A percentile compares a stretch with the other conserved stretches of the same genome.
Evolutionary conservation across 345 rosid species (phyloP).

Genomic region (Syzygium jambos): DNA sequence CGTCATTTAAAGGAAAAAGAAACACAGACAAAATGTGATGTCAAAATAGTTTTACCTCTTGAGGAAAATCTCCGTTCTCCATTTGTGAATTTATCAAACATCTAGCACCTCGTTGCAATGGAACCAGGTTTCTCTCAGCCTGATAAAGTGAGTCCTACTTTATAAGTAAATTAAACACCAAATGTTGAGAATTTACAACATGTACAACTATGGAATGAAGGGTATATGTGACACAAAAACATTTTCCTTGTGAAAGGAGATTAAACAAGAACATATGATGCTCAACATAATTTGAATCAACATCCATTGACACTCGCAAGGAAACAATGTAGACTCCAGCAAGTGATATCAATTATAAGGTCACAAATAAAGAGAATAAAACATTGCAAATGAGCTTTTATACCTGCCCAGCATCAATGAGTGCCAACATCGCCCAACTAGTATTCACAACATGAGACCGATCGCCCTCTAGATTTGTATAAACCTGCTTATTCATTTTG

Average conservation of each 20-base stretch:
- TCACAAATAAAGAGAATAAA: not conserved
- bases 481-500: slow-evolving; percentile 16
- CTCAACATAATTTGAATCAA: not conserved
- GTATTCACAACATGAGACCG: slow-evolving; percentile 33
- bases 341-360: not conserved
- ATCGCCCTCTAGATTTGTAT: slow-evolving; percentile 23
- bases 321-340: not conserved
- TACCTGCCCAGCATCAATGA: slow-evolving; percentile 47
- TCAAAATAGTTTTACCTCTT: slow-evolving; percentile 3
- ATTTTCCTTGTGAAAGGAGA: not conserved
- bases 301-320: not conserved
- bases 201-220: not conserved
- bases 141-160: not conserved
- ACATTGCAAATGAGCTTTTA: not conserved
- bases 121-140: slow-evolving; percentile 10
- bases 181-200: not conserved
- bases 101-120: slow-evolving; percentile 13
- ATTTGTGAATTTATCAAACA: slow-evolving; percentile 12
- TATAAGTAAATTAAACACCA: not conserved
- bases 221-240: not conserved
- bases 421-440: slow-evolving; percentile 45
- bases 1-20: not conserved
- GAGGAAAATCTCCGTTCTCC: slow-evolving; percentile 21
- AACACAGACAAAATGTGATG: not conserved
- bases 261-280: not conserved